A percentile compares a stretch with the other conserved stretches of the same genome.
phyloP scores from a whole-genome alignment of 345 rosid species.

The Murraya paniculata region DNA sequence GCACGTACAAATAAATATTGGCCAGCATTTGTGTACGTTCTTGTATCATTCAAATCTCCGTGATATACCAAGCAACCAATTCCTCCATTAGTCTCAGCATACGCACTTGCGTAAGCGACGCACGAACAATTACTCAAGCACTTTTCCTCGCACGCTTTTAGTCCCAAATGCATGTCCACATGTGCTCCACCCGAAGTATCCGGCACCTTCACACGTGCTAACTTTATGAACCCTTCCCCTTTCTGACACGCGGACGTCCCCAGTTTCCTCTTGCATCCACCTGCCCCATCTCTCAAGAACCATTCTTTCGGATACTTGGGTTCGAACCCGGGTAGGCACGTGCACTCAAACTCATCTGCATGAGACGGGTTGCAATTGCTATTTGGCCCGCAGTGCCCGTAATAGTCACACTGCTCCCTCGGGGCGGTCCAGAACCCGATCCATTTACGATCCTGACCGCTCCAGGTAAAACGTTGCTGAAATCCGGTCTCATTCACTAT shows the following conservation, averaged over 20 bases:
- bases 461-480: conserved; percentile 48
- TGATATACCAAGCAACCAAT: conserved; percentile 60
- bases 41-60: conserved; percentile 40
- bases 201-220: conserved; percentile 44
- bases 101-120: conserved; percentile 50
- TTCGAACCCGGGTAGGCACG: conserved; percentile 63
- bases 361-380: conserved; percentile 35
- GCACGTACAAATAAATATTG: conserved; percentile 52
- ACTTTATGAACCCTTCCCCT: conserved; percentile 53
- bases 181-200: conserved; percentile 37
- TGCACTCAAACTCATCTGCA: conserved; percentile 37
- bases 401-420: conserved; percentile 57
- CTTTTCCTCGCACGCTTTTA: conserved; percentile 33
- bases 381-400: conserved; percentile 52
- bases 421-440: conserved; percentile 41
- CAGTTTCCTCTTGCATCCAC: conserved; percentile 47
- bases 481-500: conserved; percentile 48
- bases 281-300: conserved; percentile 42
- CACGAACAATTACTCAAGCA: conserved; percentile 59
- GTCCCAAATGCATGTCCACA: conserved; percentile 38
- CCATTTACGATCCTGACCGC: conserved; percentile 35
- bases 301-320: conserved; percentile 44
- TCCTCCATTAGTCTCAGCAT: conserved; percentile 35
- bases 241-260: conserved; percentile 12
- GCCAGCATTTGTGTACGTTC: conserved; percentile 35